phyloP scores from a whole-genome alignment of 116 monocot genomes.

The Phalaenopsis hybrid region DNA sequence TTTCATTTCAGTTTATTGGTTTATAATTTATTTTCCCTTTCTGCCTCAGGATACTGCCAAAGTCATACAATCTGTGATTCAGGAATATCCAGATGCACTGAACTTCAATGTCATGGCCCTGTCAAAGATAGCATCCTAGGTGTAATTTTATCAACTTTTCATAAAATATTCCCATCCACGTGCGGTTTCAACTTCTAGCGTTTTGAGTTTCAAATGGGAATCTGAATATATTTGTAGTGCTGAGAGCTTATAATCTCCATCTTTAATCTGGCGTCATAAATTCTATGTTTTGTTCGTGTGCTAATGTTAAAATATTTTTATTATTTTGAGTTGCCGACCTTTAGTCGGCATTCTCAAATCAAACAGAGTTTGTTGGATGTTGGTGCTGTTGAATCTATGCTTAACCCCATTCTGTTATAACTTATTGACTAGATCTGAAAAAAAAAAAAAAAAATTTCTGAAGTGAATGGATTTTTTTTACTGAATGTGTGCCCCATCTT shows the following conservation, averaged over 20 bases:
- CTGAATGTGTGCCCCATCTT: too few relatives aligned
- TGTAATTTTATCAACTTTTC: not conserved
- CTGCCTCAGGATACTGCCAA: slow-evolving; percentile 59
- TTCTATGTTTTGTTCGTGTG: too few relatives aligned
- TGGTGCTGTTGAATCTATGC: too few relatives aligned
- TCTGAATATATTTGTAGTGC: not conserved
- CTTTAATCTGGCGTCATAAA: not conserved
- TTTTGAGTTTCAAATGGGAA: not conserved
- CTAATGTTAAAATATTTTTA: too few relatives aligned
- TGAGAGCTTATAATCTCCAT: not conserved
- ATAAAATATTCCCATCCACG: not conserved
- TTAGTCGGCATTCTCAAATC: too few relatives aligned
- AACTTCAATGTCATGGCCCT: slow-evolving; percentile 96
- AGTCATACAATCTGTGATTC: slow-evolving; percentile 65
- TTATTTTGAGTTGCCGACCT: too few relatives aligned
- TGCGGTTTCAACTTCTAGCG: not conserved
- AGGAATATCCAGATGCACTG: slow-evolving; percentile 49
- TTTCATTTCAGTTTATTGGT: too few relatives aligned
- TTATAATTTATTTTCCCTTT: not conserved
- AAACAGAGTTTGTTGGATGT: too few relatives aligned
- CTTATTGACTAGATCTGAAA: too few relatives aligned
- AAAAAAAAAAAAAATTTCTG: too few relatives aligned
- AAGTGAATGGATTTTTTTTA: too few relatives aligned
- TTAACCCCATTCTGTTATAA: too few relatives aligned
- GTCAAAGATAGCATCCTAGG: slow-evolving; percentile 34